Base-by-base conservation (phyloP, 164 flowering plant species). In the Kingdonia uniflora region DNA sequence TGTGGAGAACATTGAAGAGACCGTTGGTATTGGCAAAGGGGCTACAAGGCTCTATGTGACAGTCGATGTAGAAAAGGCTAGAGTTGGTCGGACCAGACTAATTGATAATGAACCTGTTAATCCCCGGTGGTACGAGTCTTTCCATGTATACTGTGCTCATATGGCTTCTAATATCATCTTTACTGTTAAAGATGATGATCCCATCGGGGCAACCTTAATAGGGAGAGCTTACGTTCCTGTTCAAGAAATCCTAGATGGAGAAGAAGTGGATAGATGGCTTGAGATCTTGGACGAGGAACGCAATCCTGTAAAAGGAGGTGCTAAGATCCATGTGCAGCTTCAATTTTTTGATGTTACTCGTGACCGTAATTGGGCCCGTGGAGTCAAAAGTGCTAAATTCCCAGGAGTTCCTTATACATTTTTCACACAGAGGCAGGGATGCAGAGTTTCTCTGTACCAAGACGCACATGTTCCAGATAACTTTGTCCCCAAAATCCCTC, bases 101-200 rank as follows among this genome's bases (percentile, higher is more conserved):
- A 23, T 81, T 14, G 60, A 65, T 45, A 60, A 64, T 10, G 79
- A 71, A 20, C 67, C 56, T 40, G 47, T 64, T 1, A 73, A 71
- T 48, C 86, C 85, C 10, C 73, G 73, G 14, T 86, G 91, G 91
- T 42, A 68, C 42, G 88, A 86, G 60, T 68, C 75, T 6, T 84
- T 86, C 57, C 79, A 73, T 60, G 67, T 86, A 1, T 81, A 81
- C 66, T 83, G 88, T 66, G 91, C 88, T 17, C 91, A 86, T 62
- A 51, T 44, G 73, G 84, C 80, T 49, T 71, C 83, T 54, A 43
- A 80, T 50, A 65, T 80, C 15, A 56, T 78, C 25, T 80, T 86
- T 74, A 69, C 86, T 12, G 60, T 84, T 65, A 86, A 84, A 63
- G 75, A 75, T 15, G 82, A 72, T 16, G 60, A 80, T 47, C 83